Percentiles rank a stretch among this genome's conserved stretches.
Evolutionary conservation across 768 basidiomycete species (phyloP).

Genomic region (Calocybe indica): DNA sequence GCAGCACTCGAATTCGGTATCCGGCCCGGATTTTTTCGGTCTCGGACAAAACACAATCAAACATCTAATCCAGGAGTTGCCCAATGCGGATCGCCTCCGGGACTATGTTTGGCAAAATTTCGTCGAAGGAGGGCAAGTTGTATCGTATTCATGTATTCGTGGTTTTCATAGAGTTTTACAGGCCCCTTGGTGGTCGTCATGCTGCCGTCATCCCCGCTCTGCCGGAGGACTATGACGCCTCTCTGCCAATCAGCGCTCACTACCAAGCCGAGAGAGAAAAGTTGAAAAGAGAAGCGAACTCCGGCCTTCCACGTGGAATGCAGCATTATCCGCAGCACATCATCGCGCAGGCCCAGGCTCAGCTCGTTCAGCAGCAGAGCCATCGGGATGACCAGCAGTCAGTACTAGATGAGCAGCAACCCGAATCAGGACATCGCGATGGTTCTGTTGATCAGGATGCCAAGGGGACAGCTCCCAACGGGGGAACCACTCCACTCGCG

Average conservation of each 20-base stretch:
- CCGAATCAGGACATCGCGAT: not conserved
- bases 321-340: conserved; percentile 48
- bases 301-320: conserved; percentile 28
- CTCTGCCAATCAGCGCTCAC: conserved; percentile 39
- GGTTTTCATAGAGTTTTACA: conserved; percentile 18
- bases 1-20: conserved; percentile 82
- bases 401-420: conserved; percentile 7
- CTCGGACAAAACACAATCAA: conserved; percentile 86
- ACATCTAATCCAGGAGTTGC: conserved; percentile 82
- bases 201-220: conserved; percentile 78
- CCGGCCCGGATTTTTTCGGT: conserved; percentile 86
- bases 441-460: too few species aligned
- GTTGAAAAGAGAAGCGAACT: conserved; percentile 19
- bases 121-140: conserved; percentile 76
- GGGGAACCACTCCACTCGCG: too few species aligned
- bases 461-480: too few species aligned
- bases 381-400: conserved; percentile 18
- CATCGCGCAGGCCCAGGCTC: conserved; percentile 33
- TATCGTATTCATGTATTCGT: conserved; percentile 5
- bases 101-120: conserved; percentile 89
- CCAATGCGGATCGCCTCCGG: conserved; percentile 60
- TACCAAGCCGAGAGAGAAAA: conserved; percentile 34
- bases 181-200: conserved; percentile 74
- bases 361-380: conserved; percentile 20
- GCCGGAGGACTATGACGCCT: conserved; percentile 64